Conservation (phyloP, 176 grass and related monocot genomes). For the Thalia dealbata region DNA sequence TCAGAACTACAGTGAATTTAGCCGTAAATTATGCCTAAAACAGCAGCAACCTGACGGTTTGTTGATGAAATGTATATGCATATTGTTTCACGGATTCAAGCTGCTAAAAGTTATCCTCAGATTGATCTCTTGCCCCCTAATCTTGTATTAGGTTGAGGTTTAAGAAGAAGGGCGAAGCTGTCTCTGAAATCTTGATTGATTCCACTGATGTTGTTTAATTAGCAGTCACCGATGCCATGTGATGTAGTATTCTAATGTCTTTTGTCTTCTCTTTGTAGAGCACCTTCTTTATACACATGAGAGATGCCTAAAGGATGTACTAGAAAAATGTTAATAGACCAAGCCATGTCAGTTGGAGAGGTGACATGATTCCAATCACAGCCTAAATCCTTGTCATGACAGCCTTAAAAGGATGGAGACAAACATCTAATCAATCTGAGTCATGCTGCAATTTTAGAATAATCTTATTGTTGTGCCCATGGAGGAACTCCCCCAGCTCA, state of each 20-base stretch:
- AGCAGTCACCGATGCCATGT: too few species aligned
- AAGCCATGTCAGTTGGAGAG: background rate
- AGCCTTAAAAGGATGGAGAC: background rate
- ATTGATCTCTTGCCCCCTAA: too few species aligned
- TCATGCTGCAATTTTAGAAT: background rate
- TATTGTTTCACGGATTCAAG: too few species aligned
- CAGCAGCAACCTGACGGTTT: too few species aligned
- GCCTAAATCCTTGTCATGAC: background rate
- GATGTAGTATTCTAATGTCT: background rate
- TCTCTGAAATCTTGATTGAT: too few species aligned
- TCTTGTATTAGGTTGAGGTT: too few species aligned
- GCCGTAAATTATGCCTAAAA: too few species aligned
- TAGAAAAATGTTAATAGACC: background rate
- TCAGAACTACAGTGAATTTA: too few species aligned
- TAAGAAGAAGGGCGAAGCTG: too few species aligned
- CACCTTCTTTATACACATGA: background rate
- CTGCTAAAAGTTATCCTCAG: too few species aligned
- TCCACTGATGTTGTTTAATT: too few species aligned
- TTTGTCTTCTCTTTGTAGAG: background rate
- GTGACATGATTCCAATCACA: slow-evolving; percentile 6
- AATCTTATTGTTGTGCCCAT: background rate
- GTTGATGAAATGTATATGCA: too few species aligned
- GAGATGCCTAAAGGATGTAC: background rate
- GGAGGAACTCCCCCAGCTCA: background rate
- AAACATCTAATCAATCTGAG: slow-evolving; percentile 3